Percentiles rank a stretch among this genome's conserved stretches.
phyloP scores from a whole-genome alignment of 768 basidiomycete species.

The Russula griseocarnosa region DNA sequence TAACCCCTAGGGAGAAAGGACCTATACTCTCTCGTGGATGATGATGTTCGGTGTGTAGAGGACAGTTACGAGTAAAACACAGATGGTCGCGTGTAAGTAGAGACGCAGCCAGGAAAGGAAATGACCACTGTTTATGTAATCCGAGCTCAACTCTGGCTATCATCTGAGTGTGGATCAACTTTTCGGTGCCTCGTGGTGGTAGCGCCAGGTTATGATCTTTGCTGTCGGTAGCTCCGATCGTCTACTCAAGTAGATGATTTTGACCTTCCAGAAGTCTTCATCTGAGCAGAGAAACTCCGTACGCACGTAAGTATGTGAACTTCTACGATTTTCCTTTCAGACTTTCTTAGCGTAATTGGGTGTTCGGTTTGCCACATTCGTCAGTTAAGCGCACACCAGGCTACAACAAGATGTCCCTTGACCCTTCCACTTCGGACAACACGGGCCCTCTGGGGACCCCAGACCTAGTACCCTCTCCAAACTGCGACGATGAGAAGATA shows the following conservation, averaged over 20 bases:
- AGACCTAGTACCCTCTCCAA: not conserved
- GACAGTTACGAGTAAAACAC: slow-evolving; percentile 7
- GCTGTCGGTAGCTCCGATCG: not conserved
- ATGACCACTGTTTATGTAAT: slow-evolving; percentile 16
- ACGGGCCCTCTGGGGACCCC: not conserved
- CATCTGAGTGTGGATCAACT: not conserved
- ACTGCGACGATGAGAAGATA: not conserved
- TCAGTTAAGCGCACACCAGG: not conserved
- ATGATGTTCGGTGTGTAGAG: not conserved
- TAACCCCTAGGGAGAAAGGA: not conserved
- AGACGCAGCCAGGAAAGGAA: not conserved
- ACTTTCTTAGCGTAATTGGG: not conserved
- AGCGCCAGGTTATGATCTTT: not conserved
- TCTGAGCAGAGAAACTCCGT: not conserved
- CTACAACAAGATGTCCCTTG: slow-evolving; percentile 3
- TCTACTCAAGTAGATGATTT: not conserved
- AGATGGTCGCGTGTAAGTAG: not conserved
- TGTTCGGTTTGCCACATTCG: not conserved
- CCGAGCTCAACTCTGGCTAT: not conserved
- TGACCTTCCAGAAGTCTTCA: not conserved
- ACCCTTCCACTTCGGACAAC: not conserved
- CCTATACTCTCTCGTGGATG: not conserved
- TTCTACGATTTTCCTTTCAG: not conserved
- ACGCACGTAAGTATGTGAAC: slow-evolving; percentile 2
- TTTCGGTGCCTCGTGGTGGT: not conserved